A percentile compares a stretch with the other conserved stretches of the same genome.
Evolutionary conservation across 345 rosid genomes (phyloP).

Genomic region (Luvunga scandens): DNA sequence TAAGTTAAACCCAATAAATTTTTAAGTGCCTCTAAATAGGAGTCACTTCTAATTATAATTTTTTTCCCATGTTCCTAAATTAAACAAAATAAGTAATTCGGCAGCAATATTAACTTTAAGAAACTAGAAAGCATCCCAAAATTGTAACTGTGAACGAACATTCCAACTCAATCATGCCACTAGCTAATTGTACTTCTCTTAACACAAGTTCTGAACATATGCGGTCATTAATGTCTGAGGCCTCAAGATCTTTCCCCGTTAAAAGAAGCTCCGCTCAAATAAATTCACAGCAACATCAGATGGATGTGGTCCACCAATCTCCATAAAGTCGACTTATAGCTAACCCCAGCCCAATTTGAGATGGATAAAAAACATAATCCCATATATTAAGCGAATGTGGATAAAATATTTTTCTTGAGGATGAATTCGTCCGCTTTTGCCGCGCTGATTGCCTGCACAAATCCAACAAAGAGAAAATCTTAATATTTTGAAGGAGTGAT

Average conservation of each 20-base stretch:
- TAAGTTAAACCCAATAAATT: no score
- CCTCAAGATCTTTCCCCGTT: conserved; percentile 6
- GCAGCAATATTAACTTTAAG: not conserved
- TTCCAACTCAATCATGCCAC: not conserved
- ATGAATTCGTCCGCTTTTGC: conserved; percentile 82
- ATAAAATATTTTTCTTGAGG: conserved; percentile 73
- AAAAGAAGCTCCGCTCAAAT: conserved; percentile 8
- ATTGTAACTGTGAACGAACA: not conserved
- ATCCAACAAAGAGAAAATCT: not conserved
- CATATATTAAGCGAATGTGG: conserved; percentile 37
- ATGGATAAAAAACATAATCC: conserved; percentile 2
- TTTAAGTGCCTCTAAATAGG: no score
- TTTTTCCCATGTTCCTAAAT: no score
- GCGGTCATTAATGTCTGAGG: not conserved
- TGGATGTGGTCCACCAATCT: not conserved
- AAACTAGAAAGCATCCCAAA: not conserved
- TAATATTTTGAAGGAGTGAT: not conserved
- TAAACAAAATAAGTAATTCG: not conserved
- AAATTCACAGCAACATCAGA: not conserved
- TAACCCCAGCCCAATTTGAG: not conserved
- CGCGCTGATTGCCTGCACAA: conserved; percentile 78
- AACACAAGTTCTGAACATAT: not conserved
- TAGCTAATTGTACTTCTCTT: not conserved
- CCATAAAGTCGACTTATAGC: not conserved
- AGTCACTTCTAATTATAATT: no score